Evolutionary conservation across 352 stramenopile genomes (phyloP).

Genomic region (Phytophthora gonapodyides): DNA sequence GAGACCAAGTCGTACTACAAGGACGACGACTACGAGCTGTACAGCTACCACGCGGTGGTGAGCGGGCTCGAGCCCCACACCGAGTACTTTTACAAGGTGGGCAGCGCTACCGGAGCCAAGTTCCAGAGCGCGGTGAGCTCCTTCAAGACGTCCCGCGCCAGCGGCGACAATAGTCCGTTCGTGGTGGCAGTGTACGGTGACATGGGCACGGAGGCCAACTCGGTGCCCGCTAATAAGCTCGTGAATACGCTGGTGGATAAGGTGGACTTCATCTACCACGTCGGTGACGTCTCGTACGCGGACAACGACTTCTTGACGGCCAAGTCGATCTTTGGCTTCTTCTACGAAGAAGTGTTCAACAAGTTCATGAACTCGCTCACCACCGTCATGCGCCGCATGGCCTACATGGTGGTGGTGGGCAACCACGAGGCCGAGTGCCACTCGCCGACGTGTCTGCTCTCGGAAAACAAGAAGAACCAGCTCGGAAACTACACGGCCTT

Average conservation of each 20-base stretch:
- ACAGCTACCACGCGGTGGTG: constrained; percentile 35
- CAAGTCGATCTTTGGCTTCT: constrained; percentile 36
- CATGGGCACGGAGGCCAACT: constrained; percentile 43
- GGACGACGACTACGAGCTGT: constrained; percentile 47
- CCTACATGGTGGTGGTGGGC: constrained; percentile 78
- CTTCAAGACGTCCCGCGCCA: constrained; percentile 53
- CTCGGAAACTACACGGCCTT: constrained; percentile 67
- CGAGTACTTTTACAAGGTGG: constrained; percentile 41
- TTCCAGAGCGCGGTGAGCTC: constrained; percentile 31
- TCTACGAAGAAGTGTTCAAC: constrained; percentile 64
- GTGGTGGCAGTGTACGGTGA: constrained; percentile 45
- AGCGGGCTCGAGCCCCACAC: constrained; percentile 26
- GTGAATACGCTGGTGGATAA: constrained; percentile 29
- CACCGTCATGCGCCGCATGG: constrained; percentile 43
- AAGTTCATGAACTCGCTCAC: constrained; percentile 69
- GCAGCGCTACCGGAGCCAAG: constrained; percentile 15
- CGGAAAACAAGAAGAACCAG: constrained; percentile 31
- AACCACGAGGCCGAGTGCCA: constrained; percentile 53
- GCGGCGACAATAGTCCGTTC: constrained; percentile 37
- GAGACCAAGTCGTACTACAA: constrained; percentile 45
- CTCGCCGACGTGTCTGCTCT: constrained; percentile 38
- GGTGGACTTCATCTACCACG: constrained; percentile 49
- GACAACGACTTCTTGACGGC: constrained; percentile 43
- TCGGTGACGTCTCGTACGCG: constrained; percentile 53
- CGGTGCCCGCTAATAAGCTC: constrained; percentile 32